Conservation (phyloP, 257 asterid genomes). For the Solanum tacnaense region DNA sequence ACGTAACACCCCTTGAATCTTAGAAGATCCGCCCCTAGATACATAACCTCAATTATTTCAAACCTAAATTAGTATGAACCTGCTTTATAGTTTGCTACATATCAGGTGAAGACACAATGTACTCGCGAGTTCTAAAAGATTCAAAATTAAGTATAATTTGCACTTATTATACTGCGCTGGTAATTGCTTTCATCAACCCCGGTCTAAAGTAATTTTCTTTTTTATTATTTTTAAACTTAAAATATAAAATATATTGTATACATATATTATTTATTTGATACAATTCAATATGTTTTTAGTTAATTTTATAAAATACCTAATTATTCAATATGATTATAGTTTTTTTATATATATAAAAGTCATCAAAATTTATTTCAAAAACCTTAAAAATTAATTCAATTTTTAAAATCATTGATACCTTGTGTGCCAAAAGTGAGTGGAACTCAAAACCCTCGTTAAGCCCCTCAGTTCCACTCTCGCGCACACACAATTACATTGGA, state of each 20-base stretch:
- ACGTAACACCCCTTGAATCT: background rate
- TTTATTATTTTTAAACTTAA: no score
- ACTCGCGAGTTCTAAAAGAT: no score
- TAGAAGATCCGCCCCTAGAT: background rate
- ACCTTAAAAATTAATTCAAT: background rate
- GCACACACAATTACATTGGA: background rate
- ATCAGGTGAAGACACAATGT: background rate
- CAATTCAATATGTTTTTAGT: background rate
- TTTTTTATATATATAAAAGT: background rate
- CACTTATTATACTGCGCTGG: background rate
- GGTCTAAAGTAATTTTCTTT: no score
- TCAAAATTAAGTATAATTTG: no score
- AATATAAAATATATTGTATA: no score
- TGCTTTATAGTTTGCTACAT: background rate
- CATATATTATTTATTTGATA: background rate
- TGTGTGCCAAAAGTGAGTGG: background rate
- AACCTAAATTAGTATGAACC: no score
- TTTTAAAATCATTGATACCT: no score
- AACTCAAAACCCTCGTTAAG: conserved; percentile 16
- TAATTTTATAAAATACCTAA: no score
- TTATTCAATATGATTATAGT: background rate
- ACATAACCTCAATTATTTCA: background rate
- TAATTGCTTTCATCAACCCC: background rate
- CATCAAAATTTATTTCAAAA: background rate
- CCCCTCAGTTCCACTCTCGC: conserved; percentile 24